Base-by-base conservation (phyloP, 2,329 filamentous ascomycete genomes). In the Cladosporium halotolerans region DNA sequence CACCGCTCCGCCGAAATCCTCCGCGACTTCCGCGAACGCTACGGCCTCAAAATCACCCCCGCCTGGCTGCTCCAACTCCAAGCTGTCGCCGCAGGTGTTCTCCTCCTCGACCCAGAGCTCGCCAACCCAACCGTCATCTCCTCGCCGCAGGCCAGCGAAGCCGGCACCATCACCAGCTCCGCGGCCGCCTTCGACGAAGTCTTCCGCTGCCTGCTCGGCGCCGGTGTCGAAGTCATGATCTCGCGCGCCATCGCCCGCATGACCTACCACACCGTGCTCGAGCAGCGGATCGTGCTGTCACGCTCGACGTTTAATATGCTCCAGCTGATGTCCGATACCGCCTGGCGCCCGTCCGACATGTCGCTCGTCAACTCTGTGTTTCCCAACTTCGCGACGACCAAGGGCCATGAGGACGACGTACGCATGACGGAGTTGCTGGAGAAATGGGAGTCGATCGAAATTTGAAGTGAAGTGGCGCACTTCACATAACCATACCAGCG, bases 121-220 rank as follows among this genome's bases (percentile, higher is more conserved):
- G 43, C 18, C 16, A 19, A 53, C n/a, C 47, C 52, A 2, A 46
- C 34, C 18, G 19, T 19, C 18, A 36, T 47, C 39, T 19, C 14
- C 5, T 50, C 39, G 4, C 47, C n/a, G 10, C 18, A 23, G 10
- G 38, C 19, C 31, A 42, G n/a, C 8, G 46, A 54, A 36, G 16
- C 13, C 13, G 46, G 36, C 16, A 16, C 41, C 8, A 47, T 57
- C 46, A 4, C 14, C 14, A 32, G 47, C 39, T 57, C 56, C 1
- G 45, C 40, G 14, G n/a, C 52, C 3, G 57, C 57, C 13, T 53
- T 58, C 19, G 57, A 58, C 34, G 55, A 58, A 28, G 48, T 57
- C 39, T 58, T 58, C 38, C 55, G 57, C 32, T 57, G 47, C 19
- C 42, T 57, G 10, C 44, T 58, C 23, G 57, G 55, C 3, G 48